Evolutionary conservation across 768 basidiomycete genomes (phyloP), one percentile per base, ranked within the genome.

Genomic region (Thelephora aurantiotincta): DNA sequence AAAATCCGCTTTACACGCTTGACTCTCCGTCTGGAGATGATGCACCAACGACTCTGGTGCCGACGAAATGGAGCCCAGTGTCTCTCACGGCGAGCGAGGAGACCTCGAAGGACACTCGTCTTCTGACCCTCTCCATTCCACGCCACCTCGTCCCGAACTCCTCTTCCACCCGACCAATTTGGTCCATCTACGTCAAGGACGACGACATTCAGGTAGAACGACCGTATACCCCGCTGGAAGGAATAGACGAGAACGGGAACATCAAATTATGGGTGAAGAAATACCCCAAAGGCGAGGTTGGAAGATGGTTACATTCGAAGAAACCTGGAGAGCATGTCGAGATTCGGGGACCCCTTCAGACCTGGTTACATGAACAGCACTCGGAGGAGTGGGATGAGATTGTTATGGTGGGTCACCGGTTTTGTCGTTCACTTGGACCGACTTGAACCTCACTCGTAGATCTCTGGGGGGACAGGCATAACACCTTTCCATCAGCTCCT

Each of bases 161-260:
- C 13, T 13, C 55, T 7, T 34, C 49, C 0, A 53, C 55, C 14
- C 42, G 55, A 9, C 75, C 71, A 23, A 76, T 88, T 50, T 90
- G 78, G 75, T 83, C 84, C 35, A 65, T 91, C 11, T 90, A 71
- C 60, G 68, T 90, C 58, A 91, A 90, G 58, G 85, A 91, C 58
- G 80, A 82, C 52, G 88, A 89, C 54, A 88, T 91, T 18, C 88
- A 90, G 62, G 83, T 90, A 30, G 88, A 91, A 57, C 65, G 88
- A 47, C 79, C 85, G 11, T 91, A 90, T 57, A 91, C 89, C 4
- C 88, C 88, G 3, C 64, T 91, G 43, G 69, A 78, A 51, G 81
- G 87, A 18, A 65, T 88, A 19, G 79, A 82, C 45, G 64, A 71
- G 46, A 58, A 77, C 11, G 85, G 86, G 0, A 65, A 68, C 42